phyloP scores from a whole-genome alignment of 768 basidiomycete species.

The Rhizopogon vesiculosus region DNA sequence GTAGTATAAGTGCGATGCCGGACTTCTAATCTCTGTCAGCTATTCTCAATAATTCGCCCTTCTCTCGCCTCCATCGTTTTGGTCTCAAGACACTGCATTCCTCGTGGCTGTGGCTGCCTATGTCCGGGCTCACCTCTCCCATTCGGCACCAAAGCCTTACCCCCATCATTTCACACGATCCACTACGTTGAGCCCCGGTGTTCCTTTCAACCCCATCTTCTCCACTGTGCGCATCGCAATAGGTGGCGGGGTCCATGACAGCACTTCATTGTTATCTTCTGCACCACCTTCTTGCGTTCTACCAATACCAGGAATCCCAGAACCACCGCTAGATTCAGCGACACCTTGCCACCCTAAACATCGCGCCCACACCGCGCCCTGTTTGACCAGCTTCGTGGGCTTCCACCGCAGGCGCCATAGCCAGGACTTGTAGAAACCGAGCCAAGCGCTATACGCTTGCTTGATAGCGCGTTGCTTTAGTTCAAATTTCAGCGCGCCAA shows the following conservation, averaged over 20 bases:
- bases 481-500: conserved; percentile 14
- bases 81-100: neutral
- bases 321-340: neutral
- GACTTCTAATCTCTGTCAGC: neutral
- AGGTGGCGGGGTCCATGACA: conserved; percentile 19
- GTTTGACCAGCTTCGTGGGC: conserved; percentile 33
- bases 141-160: neutral
- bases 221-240: conserved; percentile 39
- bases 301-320: neutral
- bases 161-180: neutral
- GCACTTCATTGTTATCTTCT: neutral
- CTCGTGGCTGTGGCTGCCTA: neutral
- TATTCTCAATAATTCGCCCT: neutral
- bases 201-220: conserved; percentile 43
- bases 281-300: neutral
- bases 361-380: conserved; percentile 15
- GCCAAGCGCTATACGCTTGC: conserved; percentile 48
- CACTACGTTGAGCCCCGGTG: conserved; percentile 5
- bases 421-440: conserved; percentile 52
- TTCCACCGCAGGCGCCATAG: conserved; percentile 34
- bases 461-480: conserved; percentile 39
- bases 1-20: neutral
- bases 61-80: neutral
- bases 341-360: neutral
- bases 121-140: neutral